Evolutionary conservation across 1,139 yeast genomes (phyloP).

Genomic region (Pichia sp.): DNA sequence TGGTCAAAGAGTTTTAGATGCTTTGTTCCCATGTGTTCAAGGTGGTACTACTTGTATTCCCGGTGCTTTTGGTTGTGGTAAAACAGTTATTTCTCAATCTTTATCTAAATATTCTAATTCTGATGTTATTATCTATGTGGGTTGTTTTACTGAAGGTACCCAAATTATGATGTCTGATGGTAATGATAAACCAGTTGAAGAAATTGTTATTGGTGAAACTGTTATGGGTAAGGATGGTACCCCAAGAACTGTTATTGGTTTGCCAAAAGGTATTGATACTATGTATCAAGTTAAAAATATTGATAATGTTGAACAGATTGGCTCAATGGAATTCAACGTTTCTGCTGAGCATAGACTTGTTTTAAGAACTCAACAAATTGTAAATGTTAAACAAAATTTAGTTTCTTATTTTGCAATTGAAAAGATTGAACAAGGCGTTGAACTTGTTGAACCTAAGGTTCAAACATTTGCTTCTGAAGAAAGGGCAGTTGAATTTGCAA

Average conservation of each 20-base stretch:
- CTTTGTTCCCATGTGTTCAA: conserved; percentile 97
- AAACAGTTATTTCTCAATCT: conserved; percentile 97
- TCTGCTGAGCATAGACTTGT: conserved; percentile 33
- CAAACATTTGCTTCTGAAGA: background rate
- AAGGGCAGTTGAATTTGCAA: background rate
- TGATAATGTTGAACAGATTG: conserved; percentile 6
- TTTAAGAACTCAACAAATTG: conserved; percentile 20
- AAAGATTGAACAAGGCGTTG: background rate
- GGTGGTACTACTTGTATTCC: conserved; percentile 99
- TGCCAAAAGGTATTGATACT: conserved; percentile 37
- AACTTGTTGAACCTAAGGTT: conserved; percentile 1
- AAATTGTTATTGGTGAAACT: conserved; percentile 33
- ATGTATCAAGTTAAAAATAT: conserved; percentile 35
- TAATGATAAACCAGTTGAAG: conserved; percentile 29
- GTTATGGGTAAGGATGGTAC: conserved; percentile 41
- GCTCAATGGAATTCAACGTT: conserved; percentile 27
- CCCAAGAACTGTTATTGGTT: conserved; percentile 35
- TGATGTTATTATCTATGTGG: conserved; percentile 90
- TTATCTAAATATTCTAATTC: conserved; percentile 96
- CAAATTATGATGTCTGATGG: conserved; percentile 43
- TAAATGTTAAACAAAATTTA: background rate
- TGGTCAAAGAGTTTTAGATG: conserved; percentile 97
- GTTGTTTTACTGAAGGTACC: conserved; percentile 44
- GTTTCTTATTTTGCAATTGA: conserved; percentile 6
- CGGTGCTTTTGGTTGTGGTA: conserved; percentile 99